A percentile compares a stretch with the other conserved stretches of the same genome.
These are phyloP conservation scores for Thecamonas trahens DNA, from an alignment of 78 protist species.

Conservation along the genomic window DNA sequence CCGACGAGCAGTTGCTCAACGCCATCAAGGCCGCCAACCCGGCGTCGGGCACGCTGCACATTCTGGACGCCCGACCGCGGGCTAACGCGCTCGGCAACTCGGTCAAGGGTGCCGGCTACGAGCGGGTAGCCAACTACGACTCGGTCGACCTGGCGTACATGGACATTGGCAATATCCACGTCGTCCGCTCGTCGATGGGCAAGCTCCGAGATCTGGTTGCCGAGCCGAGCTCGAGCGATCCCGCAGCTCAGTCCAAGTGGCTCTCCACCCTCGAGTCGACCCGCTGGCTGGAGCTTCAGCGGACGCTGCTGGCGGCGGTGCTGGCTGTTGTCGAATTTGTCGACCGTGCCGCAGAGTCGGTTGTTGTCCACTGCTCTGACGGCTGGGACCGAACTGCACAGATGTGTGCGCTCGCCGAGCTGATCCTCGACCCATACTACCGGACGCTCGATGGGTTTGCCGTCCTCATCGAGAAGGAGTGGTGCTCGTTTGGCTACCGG, in stretches of 20 bases:
- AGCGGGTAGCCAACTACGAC: constrained; percentile 40
- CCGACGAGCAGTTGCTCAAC: neutral
- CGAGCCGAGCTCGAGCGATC: neutral
- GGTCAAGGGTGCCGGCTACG: constrained; percentile 68
- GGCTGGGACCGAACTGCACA: constrained; percentile 98
- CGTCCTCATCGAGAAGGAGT: constrained; percentile 86
- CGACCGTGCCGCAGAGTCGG: neutral
- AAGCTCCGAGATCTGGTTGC: constrained; percentile 1
- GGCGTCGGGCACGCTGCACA: constrained; percentile 21
- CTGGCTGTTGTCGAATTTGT: neutral
- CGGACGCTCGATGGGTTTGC: constrained; percentile 82
- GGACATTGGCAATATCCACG: constrained; percentile 81
- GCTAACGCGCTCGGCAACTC: constrained; percentile 73
- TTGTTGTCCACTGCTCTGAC: constrained; percentile 85
- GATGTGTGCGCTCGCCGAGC: constrained; percentile 46
- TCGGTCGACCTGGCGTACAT: constrained; percentile 36
- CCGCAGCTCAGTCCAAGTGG: constrained; percentile 10
- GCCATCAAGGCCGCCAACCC: neutral
- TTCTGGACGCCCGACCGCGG: constrained; percentile 73
- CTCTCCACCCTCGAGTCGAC: constrained; percentile 39
- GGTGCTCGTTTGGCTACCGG: constrained; percentile 84
- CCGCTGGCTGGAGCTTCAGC: constrained; percentile 50
- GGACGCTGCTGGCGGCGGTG: constrained; percentile 29
- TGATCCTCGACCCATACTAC: constrained; percentile 78
- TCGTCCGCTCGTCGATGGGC: constrained; percentile 44